Evolutionary conservation across 495 filamentous ascomycete species (phyloP).

Genomic region (Penicillium roqueforti): DNA sequence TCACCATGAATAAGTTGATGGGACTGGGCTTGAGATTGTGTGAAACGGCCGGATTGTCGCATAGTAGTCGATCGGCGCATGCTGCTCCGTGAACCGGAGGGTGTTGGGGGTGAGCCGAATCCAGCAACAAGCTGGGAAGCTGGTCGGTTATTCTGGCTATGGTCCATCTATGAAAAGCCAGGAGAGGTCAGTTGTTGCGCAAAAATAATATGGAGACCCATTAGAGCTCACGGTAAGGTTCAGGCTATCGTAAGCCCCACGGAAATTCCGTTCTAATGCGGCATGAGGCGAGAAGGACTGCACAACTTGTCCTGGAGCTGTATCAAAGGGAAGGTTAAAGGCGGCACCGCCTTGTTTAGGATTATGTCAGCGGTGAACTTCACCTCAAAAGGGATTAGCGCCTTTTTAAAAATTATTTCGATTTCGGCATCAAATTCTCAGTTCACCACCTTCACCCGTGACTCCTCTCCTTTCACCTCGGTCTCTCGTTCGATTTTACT

Average conservation of each 20-base stretch:
- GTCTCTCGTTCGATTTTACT: constrained; percentile 16
- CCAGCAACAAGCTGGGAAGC: constrained; percentile 33
- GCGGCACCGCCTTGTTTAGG: constrained; percentile 17
- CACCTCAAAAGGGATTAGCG: constrained; percentile 35
- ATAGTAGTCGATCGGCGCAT: constrained; percentile 29
- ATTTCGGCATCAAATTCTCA: constrained; percentile 26
- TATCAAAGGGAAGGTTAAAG: constrained; percentile 1
- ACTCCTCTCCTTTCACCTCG: constrained; percentile 18
- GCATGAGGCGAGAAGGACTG: constrained; percentile 1
- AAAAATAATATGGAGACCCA: neutral
- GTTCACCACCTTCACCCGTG: constrained; percentile 24
- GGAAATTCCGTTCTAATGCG: neutral
- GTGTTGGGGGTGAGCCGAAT: constrained; percentile 31
- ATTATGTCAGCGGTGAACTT: constrained; percentile 33
- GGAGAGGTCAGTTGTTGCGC: neutral
- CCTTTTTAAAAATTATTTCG: constrained; percentile 46
- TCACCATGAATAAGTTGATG: constrained; percentile 23
- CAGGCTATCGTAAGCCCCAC: neutral
- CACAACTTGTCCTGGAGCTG: neutral
- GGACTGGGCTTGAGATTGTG: constrained; percentile 24
- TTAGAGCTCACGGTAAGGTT: neutral
- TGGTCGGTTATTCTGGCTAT: constrained; percentile 28
- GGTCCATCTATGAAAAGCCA: constrained; percentile 25
- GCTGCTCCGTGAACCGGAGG: constrained; percentile 21
- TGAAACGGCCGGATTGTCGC: constrained; percentile 30